Base-by-base conservation (phyloP, 2,329 filamentous ascomycete species). In the Biscogniauxia mediterranea region DNA sequence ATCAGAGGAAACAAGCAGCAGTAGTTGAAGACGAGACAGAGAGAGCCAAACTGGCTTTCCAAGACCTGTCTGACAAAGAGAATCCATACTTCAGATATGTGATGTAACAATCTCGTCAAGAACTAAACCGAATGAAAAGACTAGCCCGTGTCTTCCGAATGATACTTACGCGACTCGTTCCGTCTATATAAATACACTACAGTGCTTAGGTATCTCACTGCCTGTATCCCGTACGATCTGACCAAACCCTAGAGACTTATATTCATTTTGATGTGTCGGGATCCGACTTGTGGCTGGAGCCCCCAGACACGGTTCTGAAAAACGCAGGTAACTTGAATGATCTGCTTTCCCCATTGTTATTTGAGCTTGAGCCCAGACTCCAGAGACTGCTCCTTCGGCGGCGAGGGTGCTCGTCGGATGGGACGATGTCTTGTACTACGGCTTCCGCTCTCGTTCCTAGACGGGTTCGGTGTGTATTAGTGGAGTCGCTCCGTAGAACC, bases 81-180 rank as follows among this genome's bases (percentile, higher is more conserved):
- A 90, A 91, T 66, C 81, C 81, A 1, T 87, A 87, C 69, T 91
- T 91, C 67, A 78, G 81, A 67, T 91, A 90, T 64, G 83, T 81
- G 0, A 71, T 83, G 58, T 84, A 70, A 68, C 17, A 54, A 17
- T 38, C 9, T 46, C 15, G 17, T n/a, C 6, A 46, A 46, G 13
- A 46, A 46, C 7, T n/a, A 46, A 9, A 32, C 28, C 3, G 11
- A 2, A 13, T 32, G 2, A 6, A 32, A 32, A 32, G 8, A 32
- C 28, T 13, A 32, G 7, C 28, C 28, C 28, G 28, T 32, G 11
- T 32, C 28, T 32, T 13, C 28, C 28, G 11, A 32, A 32, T 5
- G 23, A 2, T 32, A 32, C 38, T 46, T 46, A 46, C 6, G 5
- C 38, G 38, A 46, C 5, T n/a, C 17, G 6, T n/a, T n/a, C 38